Percentiles rank a stretch among this genome's conserved stretches.
Conservation (phyloP, 2,329 filamentous ascomycete species). For the Ophiostoma australiae region DNA sequence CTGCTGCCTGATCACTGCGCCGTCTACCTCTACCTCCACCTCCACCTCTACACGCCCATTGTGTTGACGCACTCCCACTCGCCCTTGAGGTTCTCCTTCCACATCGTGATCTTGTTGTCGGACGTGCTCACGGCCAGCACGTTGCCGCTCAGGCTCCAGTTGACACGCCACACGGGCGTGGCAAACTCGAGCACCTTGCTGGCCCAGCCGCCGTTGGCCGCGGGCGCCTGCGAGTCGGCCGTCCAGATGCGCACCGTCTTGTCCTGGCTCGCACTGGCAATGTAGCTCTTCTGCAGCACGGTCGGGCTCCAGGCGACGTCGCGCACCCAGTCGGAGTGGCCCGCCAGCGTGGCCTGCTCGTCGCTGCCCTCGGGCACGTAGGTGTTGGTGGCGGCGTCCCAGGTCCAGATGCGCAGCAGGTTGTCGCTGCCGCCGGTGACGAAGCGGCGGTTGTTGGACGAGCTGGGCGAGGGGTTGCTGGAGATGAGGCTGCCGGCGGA, state of each 20-base stretch:
- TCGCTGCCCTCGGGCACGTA: slow-evolving; percentile 57
- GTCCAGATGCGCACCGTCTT: slow-evolving; percentile 99
- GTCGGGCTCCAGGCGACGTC: slow-evolving; percentile 97
- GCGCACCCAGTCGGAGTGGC: slow-evolving; percentile 93
- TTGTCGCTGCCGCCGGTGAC: slow-evolving; percentile 96
- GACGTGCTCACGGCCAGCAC: slow-evolving; percentile 88
- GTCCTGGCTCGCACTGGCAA: slow-evolving; percentile 91
- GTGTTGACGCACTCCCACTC: slow-evolving; percentile 98
- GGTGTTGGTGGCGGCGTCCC: slow-evolving; percentile 47
- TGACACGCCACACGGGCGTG: slow-evolving; percentile 87
- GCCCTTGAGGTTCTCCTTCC: slow-evolving; percentile 96
- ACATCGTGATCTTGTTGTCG: slow-evolving; percentile 94
- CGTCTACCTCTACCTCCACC: no score
- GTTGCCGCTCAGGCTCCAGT: slow-evolving; percentile 96
- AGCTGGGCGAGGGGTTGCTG: slow-evolving; percentile 54
- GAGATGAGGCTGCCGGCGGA: slow-evolving; percentile 79
- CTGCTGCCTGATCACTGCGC: no score
- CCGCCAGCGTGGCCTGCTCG: slow-evolving; percentile 51
- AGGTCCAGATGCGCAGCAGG: slow-evolving; percentile 87
- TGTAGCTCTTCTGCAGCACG: slow-evolving; percentile 91
- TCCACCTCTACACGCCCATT: slow-evolving; percentile 48
- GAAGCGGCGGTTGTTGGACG: slow-evolving; percentile 69
- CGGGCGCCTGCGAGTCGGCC: slow-evolving; percentile 44
- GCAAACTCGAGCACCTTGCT: slow-evolving; percentile 84
- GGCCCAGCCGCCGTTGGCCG: slow-evolving; percentile 61